Percentiles rank a stretch among this genome's conserved stretches.
Conservation (phyloP, 768 basidiomycete species). For the Collybiopsis luxurians region DNA sequence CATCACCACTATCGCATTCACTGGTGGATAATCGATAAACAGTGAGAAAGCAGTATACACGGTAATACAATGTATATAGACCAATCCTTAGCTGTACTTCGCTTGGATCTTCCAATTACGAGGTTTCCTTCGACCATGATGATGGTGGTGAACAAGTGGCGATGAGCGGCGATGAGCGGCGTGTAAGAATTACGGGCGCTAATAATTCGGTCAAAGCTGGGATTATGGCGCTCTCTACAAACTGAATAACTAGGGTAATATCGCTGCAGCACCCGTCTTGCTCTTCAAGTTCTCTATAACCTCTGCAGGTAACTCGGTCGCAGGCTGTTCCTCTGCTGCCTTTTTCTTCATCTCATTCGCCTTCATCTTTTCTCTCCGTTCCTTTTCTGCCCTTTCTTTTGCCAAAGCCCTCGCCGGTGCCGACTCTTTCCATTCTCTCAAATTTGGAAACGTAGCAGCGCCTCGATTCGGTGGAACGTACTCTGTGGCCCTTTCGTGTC, state of each 20-base stretch:
- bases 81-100: no score
- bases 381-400: neutral
- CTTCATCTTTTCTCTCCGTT: conserved; percentile 86
- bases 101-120: no score
- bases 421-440: neutral
- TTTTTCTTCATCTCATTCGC: conserved; percentile 91
- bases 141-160: no score
- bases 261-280: conserved; percentile 7
- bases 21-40: no score
- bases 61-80: no score
- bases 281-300: neutral
- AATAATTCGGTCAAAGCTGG: no score
- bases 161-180: no score
- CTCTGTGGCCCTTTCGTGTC: conserved; percentile 26
- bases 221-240: no score
- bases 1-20: no score
- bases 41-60: no score
- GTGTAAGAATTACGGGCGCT: no score
- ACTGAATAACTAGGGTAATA: conserved; percentile 1
- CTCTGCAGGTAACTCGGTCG: neutral
- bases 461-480: neutral
- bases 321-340: conserved; percentile 32
- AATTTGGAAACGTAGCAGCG: neutral
- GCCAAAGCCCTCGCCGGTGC: neutral
- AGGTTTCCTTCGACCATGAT: no score